Evolutionary conservation across 208 protist species (phyloP), one percentile per base, ranked within the genome.

Genomic region (Crithidia sp.): DNA sequence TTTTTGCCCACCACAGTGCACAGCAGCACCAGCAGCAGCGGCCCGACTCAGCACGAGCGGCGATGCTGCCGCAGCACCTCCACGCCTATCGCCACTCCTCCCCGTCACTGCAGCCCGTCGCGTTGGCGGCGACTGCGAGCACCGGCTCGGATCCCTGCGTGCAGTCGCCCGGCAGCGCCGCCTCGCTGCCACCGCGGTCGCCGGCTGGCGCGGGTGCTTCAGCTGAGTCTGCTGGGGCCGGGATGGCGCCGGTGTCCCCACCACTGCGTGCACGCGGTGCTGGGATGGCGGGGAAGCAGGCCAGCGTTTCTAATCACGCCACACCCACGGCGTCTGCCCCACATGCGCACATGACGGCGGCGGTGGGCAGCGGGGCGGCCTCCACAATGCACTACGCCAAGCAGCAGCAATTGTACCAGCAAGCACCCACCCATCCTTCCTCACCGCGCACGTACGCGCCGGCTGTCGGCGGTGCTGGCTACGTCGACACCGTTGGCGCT

Each of bases 1-100:
- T 52, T 7, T 55, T 66, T 28, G 52, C 49, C 3, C 74, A 74
- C 36, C 74, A 74, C 62, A 66, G 45, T 47, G 59, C 37, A 37
- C 67, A 62, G 6, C 60, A 44, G 7, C 41, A 53, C 54, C 66
- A 45, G 44, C 67, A 62, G 6, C 60, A 65, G 60, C 65, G 52
- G 7, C 41, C 39, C 13, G 66, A 45, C 43, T 67, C 73, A 49
- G 63, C 65, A 36, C 66, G 61, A 12, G 58, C 44, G 44, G 10
- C 59, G 14, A 56, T 41, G 66, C 45, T 62, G 19, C 65, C 40
- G 44, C 73, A 72, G 36, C 73, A 72, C 73, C 54, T 55, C 5
- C 73, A 67, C 59, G 66, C 52, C 4, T 72, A 78, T 59, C 73
- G 68, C 58, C 41, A 69, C 73, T 56, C 17, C 40, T 71, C 73